phyloP scores from a whole-genome alignment of 495 filamentous ascomycete species.

The Trichoderma erinaceum region DNA sequence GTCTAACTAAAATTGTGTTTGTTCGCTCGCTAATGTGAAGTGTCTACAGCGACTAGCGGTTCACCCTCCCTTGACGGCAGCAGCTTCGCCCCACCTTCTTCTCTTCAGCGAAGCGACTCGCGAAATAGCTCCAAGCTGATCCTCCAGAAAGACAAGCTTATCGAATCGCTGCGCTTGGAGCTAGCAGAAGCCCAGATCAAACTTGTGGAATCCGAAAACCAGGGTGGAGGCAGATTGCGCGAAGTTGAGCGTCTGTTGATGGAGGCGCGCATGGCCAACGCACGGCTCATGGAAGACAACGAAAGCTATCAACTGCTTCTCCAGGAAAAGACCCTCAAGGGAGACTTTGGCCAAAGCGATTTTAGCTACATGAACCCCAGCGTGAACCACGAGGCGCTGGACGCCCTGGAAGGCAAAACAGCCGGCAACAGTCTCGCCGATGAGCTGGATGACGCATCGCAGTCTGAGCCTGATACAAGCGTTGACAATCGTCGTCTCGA shows the following conservation, averaged over 20 bases:
- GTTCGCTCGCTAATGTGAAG: slow-evolving; percentile 21
- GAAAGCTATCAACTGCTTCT: slow-evolving; percentile 95
- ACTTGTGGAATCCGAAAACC: slow-evolving; percentile 87
- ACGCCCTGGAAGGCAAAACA: slow-evolving; percentile 48
- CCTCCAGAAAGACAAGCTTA: slow-evolving; percentile 91
- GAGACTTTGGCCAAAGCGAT: slow-evolving; percentile 81
- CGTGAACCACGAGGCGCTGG: slow-evolving; percentile 50
- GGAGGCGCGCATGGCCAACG: slow-evolving; percentile 89
- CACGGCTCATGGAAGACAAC: slow-evolving; percentile 94
- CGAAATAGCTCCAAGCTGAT: slow-evolving; percentile 81
- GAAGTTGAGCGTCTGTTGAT: slow-evolving; percentile 84
- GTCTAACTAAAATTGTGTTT: background rate
- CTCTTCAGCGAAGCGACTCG: slow-evolving; percentile 72
- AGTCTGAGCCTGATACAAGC: slow-evolving; percentile 51
- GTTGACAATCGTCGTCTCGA: slow-evolving; percentile 60
- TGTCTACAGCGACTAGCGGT: slow-evolving; percentile 42
- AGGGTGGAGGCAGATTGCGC: slow-evolving; percentile 73
- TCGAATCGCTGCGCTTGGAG: slow-evolving; percentile 85
- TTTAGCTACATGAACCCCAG: slow-evolving; percentile 59
- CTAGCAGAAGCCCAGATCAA: slow-evolving; percentile 94
- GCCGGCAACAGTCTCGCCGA: slow-evolving; percentile 71
- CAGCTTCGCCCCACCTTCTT: slow-evolving; percentile 83
- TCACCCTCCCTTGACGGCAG: slow-evolving; percentile 53
- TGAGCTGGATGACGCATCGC: slow-evolving; percentile 63
- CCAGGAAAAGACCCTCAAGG: slow-evolving; percentile 87